Base-by-base conservation (phyloP, 352 stramenopile genomes). In the Phytophthora idaei region DNA sequence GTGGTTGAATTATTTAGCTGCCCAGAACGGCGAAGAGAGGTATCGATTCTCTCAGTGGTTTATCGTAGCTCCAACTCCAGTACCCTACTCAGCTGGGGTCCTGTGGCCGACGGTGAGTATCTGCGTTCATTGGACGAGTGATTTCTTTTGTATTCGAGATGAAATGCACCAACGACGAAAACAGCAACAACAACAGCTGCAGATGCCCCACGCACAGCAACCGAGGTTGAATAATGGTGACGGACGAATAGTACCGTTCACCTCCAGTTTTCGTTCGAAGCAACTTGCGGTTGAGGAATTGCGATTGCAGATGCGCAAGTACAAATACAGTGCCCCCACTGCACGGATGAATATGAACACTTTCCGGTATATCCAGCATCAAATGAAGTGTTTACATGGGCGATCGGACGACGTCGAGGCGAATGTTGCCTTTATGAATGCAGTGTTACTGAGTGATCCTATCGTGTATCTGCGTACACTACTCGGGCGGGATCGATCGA, bases 401-500 rank as follows among this genome's bases (percentile, higher is more conserved):
- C 61, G 71, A 0, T 56, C 48, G 5, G 45, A 73, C 31, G 55
- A 62, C 10, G 62, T 80, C 9, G 61, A 74, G 29, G 64, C 64
- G 0, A 77, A 77, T 29, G 57, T 78, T 9, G 69, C 75, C 0
- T 75, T 81, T 37, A 78, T 81, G 63, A 84, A 78, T 32, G 51
- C 77, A 11, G 71, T 79, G 6, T 15, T 76, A 7, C 73, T 84
- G 73, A 84, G 73, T 25, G 73, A 81, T 34, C 76, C 76, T 3
- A 45, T 84, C 6, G 70, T 77, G 17, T 80, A 70, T 48, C 54
- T 73, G n/a, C 49, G 61, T 5, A 67, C 51, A 12, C 12, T 67
- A 27, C 42, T 69, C 29, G 39, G 57, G 8, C 49, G 54, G 29
- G 50, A 70, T 47, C 61, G 31, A 2, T 60, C 61, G 29, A 74